A percentile compares a stretch with the other conserved stretches of the same genome.
phyloP scores from a whole-genome alignment of 257 asterid genomes.

The Coffea eugenioides region DNA sequence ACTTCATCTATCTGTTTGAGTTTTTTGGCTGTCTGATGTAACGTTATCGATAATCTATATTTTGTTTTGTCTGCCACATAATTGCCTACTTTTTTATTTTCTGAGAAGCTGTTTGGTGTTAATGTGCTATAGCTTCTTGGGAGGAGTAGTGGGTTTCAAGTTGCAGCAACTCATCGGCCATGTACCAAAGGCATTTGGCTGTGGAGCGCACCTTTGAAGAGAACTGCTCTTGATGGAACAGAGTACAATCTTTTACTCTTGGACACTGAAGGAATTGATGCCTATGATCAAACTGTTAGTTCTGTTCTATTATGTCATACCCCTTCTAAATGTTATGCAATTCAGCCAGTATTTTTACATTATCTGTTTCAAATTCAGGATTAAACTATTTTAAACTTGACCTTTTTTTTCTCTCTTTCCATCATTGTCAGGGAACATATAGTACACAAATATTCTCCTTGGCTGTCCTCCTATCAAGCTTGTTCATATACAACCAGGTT shows the following conservation, averaged over 20 bases:
- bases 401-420: slow-evolving; percentile 10
- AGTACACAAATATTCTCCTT: slow-evolving; percentile 95
- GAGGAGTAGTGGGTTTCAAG: slow-evolving; percentile 98
- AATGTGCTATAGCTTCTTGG: slow-evolving; percentile 80
- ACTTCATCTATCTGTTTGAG: background rate
- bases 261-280: slow-evolving; percentile 98
- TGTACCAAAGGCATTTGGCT: slow-evolving; percentile 99
- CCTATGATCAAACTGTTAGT: slow-evolving; percentile 98
- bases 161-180: slow-evolving; percentile 95
- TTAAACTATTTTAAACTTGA: background rate
- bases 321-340: background rate
- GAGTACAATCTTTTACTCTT: slow-evolving; percentile 87
- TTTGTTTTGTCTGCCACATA: background rate
- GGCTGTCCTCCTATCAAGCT: slow-evolving; percentile 95
- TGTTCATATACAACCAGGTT: slow-evolving; percentile 98
- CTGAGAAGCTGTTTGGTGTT: slow-evolving; percentile 15
- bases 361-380: slow-evolving; percentile 2
- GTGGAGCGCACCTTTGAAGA: slow-evolving; percentile 90
- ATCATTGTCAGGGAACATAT: slow-evolving; percentile 82
- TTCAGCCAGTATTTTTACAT: background rate
- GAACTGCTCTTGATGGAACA: slow-evolving; percentile 97
- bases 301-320: slow-evolving; percentile 11
- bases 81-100: background rate
- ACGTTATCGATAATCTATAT: background rate
- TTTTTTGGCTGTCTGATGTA: background rate